Conservation (phyloP, 2,329 filamentous ascomycete genomes). For the Conoideocrella luteorostrata region DNA sequence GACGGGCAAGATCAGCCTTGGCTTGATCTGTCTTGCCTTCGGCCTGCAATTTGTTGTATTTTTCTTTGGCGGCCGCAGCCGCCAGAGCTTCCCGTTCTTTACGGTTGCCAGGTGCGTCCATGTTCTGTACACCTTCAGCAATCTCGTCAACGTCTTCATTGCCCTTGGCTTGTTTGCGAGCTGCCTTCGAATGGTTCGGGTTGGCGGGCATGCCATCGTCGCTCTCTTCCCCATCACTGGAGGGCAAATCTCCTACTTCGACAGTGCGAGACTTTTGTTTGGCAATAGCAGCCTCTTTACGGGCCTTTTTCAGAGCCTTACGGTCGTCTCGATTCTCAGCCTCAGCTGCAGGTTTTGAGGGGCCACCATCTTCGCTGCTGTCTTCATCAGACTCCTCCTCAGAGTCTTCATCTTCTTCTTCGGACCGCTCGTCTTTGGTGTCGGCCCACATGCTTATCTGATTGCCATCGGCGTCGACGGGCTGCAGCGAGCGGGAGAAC, state of each 20-base stretch:
- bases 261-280: conserved; percentile 64
- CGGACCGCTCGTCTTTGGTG: conserved; percentile 45
- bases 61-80: conserved; percentile 81
- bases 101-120: conserved; percentile 40
- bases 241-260: conserved; percentile 79
- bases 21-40: conserved; percentile 97
- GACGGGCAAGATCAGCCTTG: conserved; percentile 76
- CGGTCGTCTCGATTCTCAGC: conserved; percentile 72
- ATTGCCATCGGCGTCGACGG: conserved; percentile 83
- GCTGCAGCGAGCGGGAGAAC: conserved; percentile 86
- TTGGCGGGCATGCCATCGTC: conserved; percentile 73
- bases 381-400: conserved; percentile 47
- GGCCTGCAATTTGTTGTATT: conserved; percentile 85
- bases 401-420: conserved; percentile 48
- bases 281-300: conserved; percentile 82
- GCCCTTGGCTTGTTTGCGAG: conserved; percentile 48
- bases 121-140: conserved; percentile 49
- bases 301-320: conserved; percentile 78
- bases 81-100: conserved; percentile 69
- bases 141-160: conserved; percentile 39
- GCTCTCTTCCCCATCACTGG: conserved; percentile 60
- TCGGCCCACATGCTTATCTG: conserved; percentile 81
- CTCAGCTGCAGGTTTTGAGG: conserved; percentile 38
- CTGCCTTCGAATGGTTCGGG: conserved; percentile 81
- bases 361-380: conserved; percentile 39